These are phyloP conservation scores for Fusarium nanum DNA, from an alignment of 2,329 filamentous ascomycete genomes.

Conservation along the genomic window DNA sequence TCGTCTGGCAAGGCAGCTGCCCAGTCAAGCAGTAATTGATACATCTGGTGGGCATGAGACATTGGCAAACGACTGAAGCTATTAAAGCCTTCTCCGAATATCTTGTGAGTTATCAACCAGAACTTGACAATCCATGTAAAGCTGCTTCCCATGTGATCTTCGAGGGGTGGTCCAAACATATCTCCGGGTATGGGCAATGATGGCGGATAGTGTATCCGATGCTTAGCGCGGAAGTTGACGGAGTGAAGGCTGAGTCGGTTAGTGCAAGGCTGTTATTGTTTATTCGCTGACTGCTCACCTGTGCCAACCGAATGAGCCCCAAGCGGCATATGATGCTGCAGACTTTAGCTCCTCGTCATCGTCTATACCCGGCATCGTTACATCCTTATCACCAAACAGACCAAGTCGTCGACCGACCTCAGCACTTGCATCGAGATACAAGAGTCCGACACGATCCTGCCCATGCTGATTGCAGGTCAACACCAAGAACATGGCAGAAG, in stretches of 20 bases:
- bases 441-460: neutral
- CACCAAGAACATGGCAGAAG: slow-evolving; percentile 8
- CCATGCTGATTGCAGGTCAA: slow-evolving; percentile 21
- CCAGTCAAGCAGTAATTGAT: slow-evolving; percentile 14
- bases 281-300: neutral
- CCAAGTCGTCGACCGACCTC: neutral
- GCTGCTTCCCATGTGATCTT: neutral
- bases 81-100: neutral
- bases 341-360: neutral
- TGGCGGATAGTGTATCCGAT: neutral
- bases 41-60: slow-evolving; percentile 4
- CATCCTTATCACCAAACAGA: neutral
- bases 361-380: neutral
- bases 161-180: neutral
- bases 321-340: slow-evolving; percentile 16
- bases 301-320: slow-evolving; percentile 21
- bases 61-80: neutral
- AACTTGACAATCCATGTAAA: slow-evolving; percentile 24
- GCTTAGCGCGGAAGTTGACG: slow-evolving; percentile 3
- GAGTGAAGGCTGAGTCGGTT: neutral
- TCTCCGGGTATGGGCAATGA: slow-evolving; percentile 22
- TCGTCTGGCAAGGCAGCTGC: neutral
- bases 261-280: neutral
- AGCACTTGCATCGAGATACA: slow-evolving; percentile 14
- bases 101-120: slow-evolving; percentile 1